These are phyloP conservation scores for Colletotrichum tropicale DNA, from an alignment of 2,329 filamentous ascomycete species.

Conservation along the genomic window DNA sequence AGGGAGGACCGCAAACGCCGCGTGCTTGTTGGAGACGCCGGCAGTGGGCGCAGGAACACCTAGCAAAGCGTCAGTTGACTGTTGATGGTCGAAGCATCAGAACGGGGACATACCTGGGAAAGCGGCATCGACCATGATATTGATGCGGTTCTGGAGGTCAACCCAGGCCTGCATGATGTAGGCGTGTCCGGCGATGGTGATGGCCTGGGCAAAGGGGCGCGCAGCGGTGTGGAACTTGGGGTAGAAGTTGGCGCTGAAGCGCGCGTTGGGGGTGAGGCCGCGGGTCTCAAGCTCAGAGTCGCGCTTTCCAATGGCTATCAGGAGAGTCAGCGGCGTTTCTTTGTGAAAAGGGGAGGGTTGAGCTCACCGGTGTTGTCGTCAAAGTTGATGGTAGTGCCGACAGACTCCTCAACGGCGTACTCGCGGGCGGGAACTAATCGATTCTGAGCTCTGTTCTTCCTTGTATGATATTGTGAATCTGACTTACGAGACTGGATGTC, in stretches of 20 bases:
- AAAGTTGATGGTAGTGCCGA: neutral
- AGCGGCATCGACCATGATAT: neutral
- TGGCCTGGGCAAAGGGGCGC: neutral
- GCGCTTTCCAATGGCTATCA: neutral
- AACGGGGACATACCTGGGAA: neutral
- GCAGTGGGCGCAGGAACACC: neutral
- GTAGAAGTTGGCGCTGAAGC: neutral
- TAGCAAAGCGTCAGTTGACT: neutral
- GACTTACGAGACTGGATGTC: neutral
- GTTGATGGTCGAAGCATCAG: neutral
- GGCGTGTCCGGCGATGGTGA: neutral
- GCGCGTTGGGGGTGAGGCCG: neutral
- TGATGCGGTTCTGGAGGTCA: neutral
- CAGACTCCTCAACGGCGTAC: neutral
- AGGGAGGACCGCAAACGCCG: neutral
- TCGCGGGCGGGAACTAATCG: neutral
- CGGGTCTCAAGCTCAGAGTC: neutral
- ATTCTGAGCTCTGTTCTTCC: neutral
- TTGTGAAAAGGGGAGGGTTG: neutral
- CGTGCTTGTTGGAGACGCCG: neutral
- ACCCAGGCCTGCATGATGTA: neutral
- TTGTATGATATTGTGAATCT: rapidly evolving
- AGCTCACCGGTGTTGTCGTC: neutral
- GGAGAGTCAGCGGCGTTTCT: neutral
- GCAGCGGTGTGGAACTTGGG: neutral